Evolutionary conservation across 1,139 yeast genomes (phyloP), one percentile per base, ranked within the genome.

Genomic region (Nakaseomyces bracarensis): DNA sequence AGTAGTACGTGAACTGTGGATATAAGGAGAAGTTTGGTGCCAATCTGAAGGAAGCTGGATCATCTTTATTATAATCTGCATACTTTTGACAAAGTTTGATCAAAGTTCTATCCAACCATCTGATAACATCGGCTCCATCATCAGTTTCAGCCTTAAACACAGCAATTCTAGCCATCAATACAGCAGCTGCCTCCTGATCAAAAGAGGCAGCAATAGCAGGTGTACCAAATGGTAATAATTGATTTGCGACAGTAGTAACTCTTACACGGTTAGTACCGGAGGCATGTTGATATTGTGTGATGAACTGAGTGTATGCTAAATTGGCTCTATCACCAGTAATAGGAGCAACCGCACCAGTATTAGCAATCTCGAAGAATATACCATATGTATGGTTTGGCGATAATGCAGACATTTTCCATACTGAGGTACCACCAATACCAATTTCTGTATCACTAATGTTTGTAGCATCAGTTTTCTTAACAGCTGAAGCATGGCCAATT

Each of bases 111-210:
- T 91, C 97, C 45, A 87, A 76, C 79, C 93, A 84, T 65, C 95
- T 78, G 46, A 83, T 67, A 18, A 89, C 75, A 55, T 84, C 95
- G 10, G 77, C 71, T 28, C 82, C 78, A 48, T 76, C 83, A 49
- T 79, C 84, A 20, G 77, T 83, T 66, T 91, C 89, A 36, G 91
- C 79, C 68, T 84, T 91, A 71, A 76, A 83, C 42, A 91, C 87
- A 4, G 96, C 94, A 46, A 91, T 80, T 62, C 98, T 75, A 1
- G 97, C 83, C 89, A 91, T 85, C 50, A 91, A 71, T 1, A 89
- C 97, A 8, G 97, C 96, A 11, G 98, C 96, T 15, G 97, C 96
- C 65, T 91, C 98, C 69, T 93, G 98, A 66, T 91, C 99, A 64
- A 91, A 91, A n/a, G 93, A 71, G 23, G 68, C 69, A 9, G 77